phyloP scores from a whole-genome alignment of 495 filamentous ascomycete genomes.

The Filosporella fistucella region DNA sequence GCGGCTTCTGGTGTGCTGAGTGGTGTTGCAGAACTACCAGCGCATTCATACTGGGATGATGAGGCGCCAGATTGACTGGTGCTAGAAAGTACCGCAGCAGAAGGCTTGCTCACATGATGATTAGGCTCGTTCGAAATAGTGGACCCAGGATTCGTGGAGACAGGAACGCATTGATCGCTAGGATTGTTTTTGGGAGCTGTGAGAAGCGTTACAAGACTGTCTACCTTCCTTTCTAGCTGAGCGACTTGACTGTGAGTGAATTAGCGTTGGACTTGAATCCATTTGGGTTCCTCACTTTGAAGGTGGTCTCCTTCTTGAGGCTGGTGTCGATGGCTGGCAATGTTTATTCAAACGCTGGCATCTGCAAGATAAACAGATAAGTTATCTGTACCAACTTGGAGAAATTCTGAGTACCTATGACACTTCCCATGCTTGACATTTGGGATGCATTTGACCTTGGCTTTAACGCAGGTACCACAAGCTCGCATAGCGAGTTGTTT shows the following conservation, averaged over 20 bases:
- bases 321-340: background rate
- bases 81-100: background rate
- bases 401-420: slow-evolving; percentile 2
- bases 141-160: no score
- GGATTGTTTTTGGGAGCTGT: background rate
- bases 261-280: background rate
- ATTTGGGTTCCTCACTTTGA: background rate
- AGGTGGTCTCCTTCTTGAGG: background rate
- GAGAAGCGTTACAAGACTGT: background rate
- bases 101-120: no score
- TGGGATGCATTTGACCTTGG: slow-evolving; percentile 10
- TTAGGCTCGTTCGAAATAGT: no score
- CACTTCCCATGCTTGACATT: background rate
- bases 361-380: background rate
- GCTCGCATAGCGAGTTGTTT: slow-evolving; percentile 4
- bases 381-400: background rate
- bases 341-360: background rate
- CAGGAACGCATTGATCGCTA: no score
- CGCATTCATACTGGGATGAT: no score
- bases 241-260: slow-evolving; percentile 1
- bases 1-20: no score
- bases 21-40: no score
- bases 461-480: slow-evolving; percentile 8
- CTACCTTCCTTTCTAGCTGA: slow-evolving; percentile 7
- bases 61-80: no score